Evolutionary conservation across 306 rosid genomes (phyloP).

Genomic region (Fragaria nilgerrensis): DNA sequence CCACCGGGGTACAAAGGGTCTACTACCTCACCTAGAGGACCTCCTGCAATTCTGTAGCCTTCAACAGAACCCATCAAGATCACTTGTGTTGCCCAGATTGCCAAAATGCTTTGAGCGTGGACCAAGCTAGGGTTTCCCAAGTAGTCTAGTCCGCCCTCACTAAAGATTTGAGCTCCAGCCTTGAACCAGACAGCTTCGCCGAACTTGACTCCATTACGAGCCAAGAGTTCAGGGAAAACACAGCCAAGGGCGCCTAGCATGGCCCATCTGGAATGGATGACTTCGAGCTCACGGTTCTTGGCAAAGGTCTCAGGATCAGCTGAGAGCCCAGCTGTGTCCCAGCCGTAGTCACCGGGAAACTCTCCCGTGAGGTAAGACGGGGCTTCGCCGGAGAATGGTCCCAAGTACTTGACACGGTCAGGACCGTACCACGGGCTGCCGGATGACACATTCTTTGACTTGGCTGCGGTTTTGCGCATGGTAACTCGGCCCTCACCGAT

Average conservation of each 20-base stretch:
- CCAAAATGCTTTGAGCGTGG: conserved; percentile 36
- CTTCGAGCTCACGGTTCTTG: conserved; percentile 36
- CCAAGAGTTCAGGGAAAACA: conserved; percentile 33
- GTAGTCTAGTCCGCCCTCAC: conserved; percentile 40
- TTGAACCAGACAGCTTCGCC: conserved; percentile 45
- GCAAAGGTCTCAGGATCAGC: conserved; percentile 39
- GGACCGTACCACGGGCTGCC: conserved; percentile 41
- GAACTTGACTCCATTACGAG: conserved; percentile 40
- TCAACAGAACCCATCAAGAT: conserved; percentile 35
- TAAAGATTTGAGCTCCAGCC: conserved; percentile 37
- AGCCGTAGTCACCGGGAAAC: conserved; percentile 40
- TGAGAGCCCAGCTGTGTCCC: conserved; percentile 41
- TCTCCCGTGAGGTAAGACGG: conserved; percentile 36
- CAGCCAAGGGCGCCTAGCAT: conserved; percentile 35
- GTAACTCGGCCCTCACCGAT: conserved; percentile 25
- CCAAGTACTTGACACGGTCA: conserved; percentile 37
- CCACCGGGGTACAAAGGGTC: conserved; percentile 30
- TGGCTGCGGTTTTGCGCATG: conserved; percentile 24
- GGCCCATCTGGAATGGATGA: conserved; percentile 35
- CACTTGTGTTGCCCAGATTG: conserved; percentile 29
- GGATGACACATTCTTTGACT: conserved; percentile 14
- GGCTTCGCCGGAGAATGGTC: conserved; percentile 37
- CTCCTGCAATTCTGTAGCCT: conserved; percentile 22
- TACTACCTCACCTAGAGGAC: conserved; percentile 22
- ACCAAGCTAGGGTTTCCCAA: conserved; percentile 36